Evolutionary conservation across 371 early-diverging fungal genomes (phyloP), one percentile per base, ranked within the genome.

Genomic region (Circinella umbellata): DNA sequence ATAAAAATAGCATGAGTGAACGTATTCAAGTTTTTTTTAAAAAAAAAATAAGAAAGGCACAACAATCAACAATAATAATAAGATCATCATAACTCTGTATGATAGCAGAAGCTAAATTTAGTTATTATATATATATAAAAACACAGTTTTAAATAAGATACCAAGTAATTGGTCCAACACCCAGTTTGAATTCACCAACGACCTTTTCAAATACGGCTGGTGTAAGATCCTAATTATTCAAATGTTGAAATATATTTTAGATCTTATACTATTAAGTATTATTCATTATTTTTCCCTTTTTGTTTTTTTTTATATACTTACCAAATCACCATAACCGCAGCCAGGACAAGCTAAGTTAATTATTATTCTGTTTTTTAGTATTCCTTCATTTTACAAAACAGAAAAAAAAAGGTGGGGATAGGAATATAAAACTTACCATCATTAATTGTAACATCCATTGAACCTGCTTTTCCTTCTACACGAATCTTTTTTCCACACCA

Each of bases 371-470:
- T 49, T 14, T 4, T 15, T 15, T 49, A 49, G 49, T 49, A 15
- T 15, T 8, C n/a, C 5, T 49, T 5, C 49, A 5, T 49, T n/a
- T 49, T 49, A 4, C 4, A 4, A 15, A 9, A 49, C 14, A 49
- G n/a, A 9, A 49, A 9, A n/a, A 49, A 49, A 49, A 4, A 4
- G 15, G 9, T 49, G 14, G 5, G 4, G 15, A 8, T 15, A n/a
- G 27, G 39, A 10, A 39, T 39, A 39, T 4, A 39, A 4, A 27
- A 4, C 57, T 10, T 55, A 55, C 57, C 80, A 72, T 90, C 91
- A 15, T 84, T 78, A n/a, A 88, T 67, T 39, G 77, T 84, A 39
- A 87, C 89, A 42, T 72, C 78, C 4, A 87, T 80, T 4, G 75
- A 65, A 42, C 75, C 71, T 11, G 60, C 20, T 18, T 60, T 42